Evolutionary conservation across 139 green algal species (phyloP), one percentile per base, ranked within the genome.

Genomic region (Micromonas pusilla): DNA sequence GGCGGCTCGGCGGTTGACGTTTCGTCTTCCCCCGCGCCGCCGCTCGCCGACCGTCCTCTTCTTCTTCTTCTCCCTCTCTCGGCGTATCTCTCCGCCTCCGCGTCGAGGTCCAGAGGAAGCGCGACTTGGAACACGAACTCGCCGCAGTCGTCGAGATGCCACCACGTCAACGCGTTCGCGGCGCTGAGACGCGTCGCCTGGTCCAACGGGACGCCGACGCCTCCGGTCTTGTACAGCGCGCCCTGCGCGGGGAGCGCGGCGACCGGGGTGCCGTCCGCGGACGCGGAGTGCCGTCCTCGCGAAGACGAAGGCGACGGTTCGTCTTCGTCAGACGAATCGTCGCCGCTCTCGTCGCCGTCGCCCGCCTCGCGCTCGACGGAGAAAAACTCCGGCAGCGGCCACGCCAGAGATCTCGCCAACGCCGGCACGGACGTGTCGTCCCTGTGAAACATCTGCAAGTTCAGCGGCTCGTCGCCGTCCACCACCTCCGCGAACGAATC

Each of bases 371-470:
- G 19, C 32, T n/a, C 20, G 62, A 16, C 20, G 62, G 13, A 6
- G 62, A 68, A 68, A 68, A 54, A 54, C 66, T 71, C 53, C 25
- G n/a, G 53, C 21, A 71, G 6, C 4, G 73, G 73, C 73, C 73
- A 79, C 4, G 33, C 26, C 6, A 79, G 73, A 5, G 62, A 5
- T 16, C 4, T 45, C 28, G 65, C 28, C 65, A 72, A 26, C 60
- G 21, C 60, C 16, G 60, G 60, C 60, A 68, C 60, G 25, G 25
- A 31, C 16, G 60, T 68, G 60, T 73, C 62, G 0, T 37, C 63
- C 25, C 77, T 34, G 39, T 81, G 77, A 66, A 81, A 81, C 77
- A 77, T 77, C 66, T 81, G 77, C 38, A 81, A 70, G 39, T 81
- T 81, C 38, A 77, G 9, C 5, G 39, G 38, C 57, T 68, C 39